Evolutionary conservation across 2,329 filamentous ascomycete species (phyloP).

Genomic region (Ascomycota sp.): DNA sequence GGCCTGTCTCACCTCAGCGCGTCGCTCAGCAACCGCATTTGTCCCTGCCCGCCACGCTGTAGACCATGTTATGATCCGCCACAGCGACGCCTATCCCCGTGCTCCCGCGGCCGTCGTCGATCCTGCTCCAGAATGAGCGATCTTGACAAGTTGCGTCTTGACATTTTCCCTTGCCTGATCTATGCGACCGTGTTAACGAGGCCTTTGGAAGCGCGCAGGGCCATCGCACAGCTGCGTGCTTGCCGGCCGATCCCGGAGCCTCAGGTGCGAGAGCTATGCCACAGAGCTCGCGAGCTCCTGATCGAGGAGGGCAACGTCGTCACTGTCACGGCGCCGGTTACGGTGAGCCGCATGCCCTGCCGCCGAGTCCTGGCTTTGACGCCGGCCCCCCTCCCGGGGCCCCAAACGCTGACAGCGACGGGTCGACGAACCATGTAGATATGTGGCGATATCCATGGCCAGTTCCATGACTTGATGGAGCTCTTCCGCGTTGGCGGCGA

Average conservation of each 20-base stretch:
- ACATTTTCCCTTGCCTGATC: slow-evolving; percentile 4
- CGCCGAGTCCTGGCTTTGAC: no score
- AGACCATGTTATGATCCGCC: slow-evolving; percentile 9
- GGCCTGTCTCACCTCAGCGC: no score
- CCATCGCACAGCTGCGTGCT: slow-evolving; percentile 82
- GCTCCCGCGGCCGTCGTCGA: slow-evolving; percentile 4
- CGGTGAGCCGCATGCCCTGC: no score
- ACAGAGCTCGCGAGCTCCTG: slow-evolving; percentile 84
- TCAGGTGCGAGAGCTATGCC: slow-evolving; percentile 88
- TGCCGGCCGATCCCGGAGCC: slow-evolving; percentile 89
- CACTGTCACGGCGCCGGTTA: slow-evolving; percentile 81
- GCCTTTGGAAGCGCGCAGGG: slow-evolving; percentile 35
- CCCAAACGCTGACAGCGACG: slow-evolving; percentile 3
- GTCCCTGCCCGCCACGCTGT: no score
- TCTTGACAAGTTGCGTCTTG: slow-evolving; percentile 82
- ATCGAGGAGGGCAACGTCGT: slow-evolving; percentile 97
- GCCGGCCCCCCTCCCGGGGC: no score
- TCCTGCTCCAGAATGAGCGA: slow-evolving; percentile 49
- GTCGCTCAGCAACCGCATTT: no score
- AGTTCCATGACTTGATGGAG: slow-evolving; percentile 94
- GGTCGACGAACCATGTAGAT: no score
- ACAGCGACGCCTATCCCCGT: slow-evolving; percentile 2
- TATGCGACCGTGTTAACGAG: slow-evolving; percentile 1
- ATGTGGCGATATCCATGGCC: slow-evolving; percentile 90
- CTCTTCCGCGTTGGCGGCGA: slow-evolving; percentile 83